phyloP scores from a whole-genome alignment of 31 red algal species.

The Porphyra umbilicalis region DNA sequence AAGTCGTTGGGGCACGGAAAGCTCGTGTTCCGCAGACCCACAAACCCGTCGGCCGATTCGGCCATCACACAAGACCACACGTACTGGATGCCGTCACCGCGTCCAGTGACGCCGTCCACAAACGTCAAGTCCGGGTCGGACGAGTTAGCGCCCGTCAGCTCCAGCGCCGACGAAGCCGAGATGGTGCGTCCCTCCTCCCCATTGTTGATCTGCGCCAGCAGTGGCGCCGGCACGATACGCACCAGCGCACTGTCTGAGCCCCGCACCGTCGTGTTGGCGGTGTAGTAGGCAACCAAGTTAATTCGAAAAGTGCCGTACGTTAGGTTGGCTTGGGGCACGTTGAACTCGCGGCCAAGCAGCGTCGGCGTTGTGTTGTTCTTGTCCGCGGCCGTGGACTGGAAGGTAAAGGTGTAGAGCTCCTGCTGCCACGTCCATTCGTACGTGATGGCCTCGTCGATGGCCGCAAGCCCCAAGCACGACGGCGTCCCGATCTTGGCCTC shows the following conservation, averaged over 20 bases:
- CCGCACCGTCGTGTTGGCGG: conserved; percentile 23
- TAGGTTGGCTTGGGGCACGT: conserved; percentile 41
- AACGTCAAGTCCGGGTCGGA: conserved; percentile 35
- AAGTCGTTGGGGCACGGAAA: not conserved
- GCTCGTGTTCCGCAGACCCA: not conserved
- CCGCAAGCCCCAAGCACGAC: not conserved
- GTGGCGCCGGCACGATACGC: conserved; percentile 27
- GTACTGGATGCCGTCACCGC: conserved; percentile 16
- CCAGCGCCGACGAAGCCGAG: conserved; percentile 18
- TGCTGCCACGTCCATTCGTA: conserved; percentile 38
- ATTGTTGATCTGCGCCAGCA: conserved; percentile 39
- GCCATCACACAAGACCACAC: conserved; percentile 22
- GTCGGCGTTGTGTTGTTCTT: conserved; percentile 34
- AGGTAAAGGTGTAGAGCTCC: conserved; percentile 21
- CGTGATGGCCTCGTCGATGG: conserved; percentile 23
- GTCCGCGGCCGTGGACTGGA: conserved; percentile 24
- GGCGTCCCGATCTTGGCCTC: not conserved
- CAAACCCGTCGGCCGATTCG: not conserved
- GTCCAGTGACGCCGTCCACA: conserved; percentile 5
- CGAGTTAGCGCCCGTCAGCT: conserved; percentile 23
- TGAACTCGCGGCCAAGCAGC: conserved; percentile 47
- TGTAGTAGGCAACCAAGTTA: conserved; percentile 29
- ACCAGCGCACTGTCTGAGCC: conserved; percentile 33
- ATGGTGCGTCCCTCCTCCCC: conserved; percentile 25
- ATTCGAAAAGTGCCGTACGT: conserved; percentile 41